Base-by-base conservation (phyloP, 1,139 yeast genomes). In the Candida neerlandica region DNA sequence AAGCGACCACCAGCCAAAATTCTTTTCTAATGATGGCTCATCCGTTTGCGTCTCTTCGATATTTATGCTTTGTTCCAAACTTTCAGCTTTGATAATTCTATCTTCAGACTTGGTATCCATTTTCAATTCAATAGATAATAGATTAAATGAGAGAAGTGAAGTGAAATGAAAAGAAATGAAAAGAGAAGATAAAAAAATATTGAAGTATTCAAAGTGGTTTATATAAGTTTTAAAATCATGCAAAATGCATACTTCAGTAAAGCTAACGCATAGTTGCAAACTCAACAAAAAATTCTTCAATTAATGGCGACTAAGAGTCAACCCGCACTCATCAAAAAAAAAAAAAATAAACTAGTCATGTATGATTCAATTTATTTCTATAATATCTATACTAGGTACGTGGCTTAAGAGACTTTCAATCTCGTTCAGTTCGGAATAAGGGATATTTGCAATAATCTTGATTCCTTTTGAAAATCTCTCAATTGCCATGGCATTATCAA, bases 1-100 rank as follows among this genome's bases (percentile, higher is more conserved):
- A 4, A 79, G 16, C 11, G 55, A 51, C 51, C 51, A 47, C 45
- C 47, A 50, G 0, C 41, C 23, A 27, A 51, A 51, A 32, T 48
- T 41, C 30, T 33, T 41, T 35, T 41, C 41, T 15, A 39, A 18
- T 1, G 41, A 39, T 39, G 29, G 41, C 23, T 39, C 12, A 7
- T n/a, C n/a, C n/a, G 16, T 18, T 39, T 39, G 41, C 5, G 14
- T 10, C 19, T 39, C 41, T 21, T 39, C 6, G 16, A n/a, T 23
- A 32, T 18, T 12, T 5, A 33, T 33, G 32, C 11, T 39, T 39
- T 39, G 41, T 39, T 39, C 32, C 32, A 39, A 39, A 26, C 41
- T 39, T 39, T 21, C 41, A 39, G 23, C 23, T 23, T 21, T 12
- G 32, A 2, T 39, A 32, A 23, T 39, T 39, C 23, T 26, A 39